Evolutionary conservation across 2,329 filamentous ascomycete species (phyloP).

Genomic region (Chrysoporthe puriensis): DNA sequence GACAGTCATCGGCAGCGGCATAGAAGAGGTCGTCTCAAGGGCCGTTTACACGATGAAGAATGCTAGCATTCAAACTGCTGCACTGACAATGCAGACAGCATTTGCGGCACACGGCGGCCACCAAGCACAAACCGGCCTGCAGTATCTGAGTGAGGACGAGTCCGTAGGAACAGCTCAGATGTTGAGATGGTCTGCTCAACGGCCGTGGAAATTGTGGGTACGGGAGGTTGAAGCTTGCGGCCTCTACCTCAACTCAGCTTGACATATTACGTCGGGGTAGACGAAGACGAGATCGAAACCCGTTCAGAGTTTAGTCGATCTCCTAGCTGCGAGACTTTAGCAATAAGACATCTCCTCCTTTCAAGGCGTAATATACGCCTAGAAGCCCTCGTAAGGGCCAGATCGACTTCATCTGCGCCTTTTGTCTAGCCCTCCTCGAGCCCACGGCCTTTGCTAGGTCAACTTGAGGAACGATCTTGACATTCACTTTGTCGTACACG

Average conservation of each 20-base stretch:
- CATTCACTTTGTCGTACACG: slow-evolving; percentile 70
- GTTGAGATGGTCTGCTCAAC: slow-evolving; percentile 25
- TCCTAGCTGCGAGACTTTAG: slow-evolving; percentile 50
- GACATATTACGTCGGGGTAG: not conserved
- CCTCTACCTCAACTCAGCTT: slow-evolving; percentile 32
- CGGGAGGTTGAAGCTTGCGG: slow-evolving; percentile 34
- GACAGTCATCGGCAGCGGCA: slow-evolving; percentile 41
- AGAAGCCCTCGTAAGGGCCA: slow-evolving; percentile 17
- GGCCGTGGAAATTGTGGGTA: slow-evolving; percentile 35
- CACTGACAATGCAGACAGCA: slow-evolving; percentile 36
- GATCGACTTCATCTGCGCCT: slow-evolving; percentile 1
- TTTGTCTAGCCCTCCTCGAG: not conserved
- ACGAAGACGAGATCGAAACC: not conserved
- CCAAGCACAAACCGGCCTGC: not conserved
- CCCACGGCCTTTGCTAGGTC: slow-evolving; percentile 32
- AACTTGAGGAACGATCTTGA: slow-evolving; percentile 51
- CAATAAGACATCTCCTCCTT: slow-evolving; percentile 16
- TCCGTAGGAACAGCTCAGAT: slow-evolving; percentile 29
- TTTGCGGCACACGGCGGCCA: slow-evolving; percentile 21
- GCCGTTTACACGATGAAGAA: slow-evolving; percentile 50
- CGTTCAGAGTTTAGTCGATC: not conserved
- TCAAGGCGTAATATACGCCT: slow-evolving; percentile 13
- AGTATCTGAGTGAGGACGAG: slow-evolving; percentile 31
- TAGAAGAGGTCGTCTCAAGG: slow-evolving; percentile 46
- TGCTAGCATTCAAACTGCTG: slow-evolving; percentile 45